Percentiles rank a stretch among this genome's conserved stretches.
Conservation (phyloP, 108 stramenopile species). For the Tribonema minus region DNA sequence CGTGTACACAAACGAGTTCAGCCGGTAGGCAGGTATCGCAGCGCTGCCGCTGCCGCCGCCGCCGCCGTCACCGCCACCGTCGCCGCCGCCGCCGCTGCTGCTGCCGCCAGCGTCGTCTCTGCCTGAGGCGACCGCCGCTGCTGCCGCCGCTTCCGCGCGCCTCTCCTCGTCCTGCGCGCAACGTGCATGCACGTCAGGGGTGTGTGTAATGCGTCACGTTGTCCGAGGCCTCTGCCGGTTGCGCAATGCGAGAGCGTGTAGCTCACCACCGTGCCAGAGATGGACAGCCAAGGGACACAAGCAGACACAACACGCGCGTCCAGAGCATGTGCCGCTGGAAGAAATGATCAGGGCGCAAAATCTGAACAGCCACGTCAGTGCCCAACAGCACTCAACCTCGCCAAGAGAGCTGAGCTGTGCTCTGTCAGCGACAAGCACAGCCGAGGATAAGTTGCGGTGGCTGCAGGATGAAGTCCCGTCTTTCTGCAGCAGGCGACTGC, state of each 20-base stretch:
- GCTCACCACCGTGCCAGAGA: too few species aligned
- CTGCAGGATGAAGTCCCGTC: background rate
- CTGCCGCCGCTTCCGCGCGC: background rate
- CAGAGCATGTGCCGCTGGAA: background rate
- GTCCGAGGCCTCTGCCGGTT: background rate
- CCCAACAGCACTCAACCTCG: too few species aligned
- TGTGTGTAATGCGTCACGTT: background rate
- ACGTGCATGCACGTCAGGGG: background rate
- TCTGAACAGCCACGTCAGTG: too few species aligned
- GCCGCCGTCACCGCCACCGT: background rate
- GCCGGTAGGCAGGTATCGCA: conserved; percentile 2
- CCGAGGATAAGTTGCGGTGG: background rate
- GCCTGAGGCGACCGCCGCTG: background rate
- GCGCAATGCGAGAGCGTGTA: too few species aligned
- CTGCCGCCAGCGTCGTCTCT: too few species aligned
- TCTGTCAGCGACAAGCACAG: background rate
- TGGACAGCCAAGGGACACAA: too few species aligned
- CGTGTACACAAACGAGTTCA: conserved; percentile 14
- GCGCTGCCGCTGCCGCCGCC: background rate
- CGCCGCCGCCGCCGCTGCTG: background rate
- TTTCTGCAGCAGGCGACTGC: background rate
- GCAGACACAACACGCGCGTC: background rate
- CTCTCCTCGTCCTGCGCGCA: background rate
- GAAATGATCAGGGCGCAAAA: background rate
- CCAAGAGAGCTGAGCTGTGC: too few species aligned